A percentile compares a stretch with the other conserved stretches of the same genome.
These are phyloP conservation scores for Morella rubra DNA, from an alignment of 306 rosid genomes.

Conservation along the genomic window DNA sequence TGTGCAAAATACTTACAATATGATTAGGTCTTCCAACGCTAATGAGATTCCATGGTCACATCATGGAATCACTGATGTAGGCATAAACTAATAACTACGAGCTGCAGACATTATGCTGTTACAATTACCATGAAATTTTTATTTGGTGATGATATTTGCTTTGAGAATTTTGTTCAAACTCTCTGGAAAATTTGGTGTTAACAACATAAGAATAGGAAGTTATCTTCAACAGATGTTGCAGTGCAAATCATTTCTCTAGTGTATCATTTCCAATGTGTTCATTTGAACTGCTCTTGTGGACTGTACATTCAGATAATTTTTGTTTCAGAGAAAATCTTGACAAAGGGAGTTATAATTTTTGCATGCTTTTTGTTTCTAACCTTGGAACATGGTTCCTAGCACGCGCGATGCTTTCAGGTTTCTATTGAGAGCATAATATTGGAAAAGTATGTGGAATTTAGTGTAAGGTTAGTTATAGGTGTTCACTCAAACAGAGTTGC, in stretches of 20 bases:
- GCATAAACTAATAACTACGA: too few relatives aligned
- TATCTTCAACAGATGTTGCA: too few relatives aligned
- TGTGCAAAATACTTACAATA: neutral
- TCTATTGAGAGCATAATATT: neutral
- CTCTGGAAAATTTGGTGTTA: too few relatives aligned
- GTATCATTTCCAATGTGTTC: too few relatives aligned
- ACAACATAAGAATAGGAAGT: too few relatives aligned
- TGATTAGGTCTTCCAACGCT: conserved; percentile 2
- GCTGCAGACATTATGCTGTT: neutral
- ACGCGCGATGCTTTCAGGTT: neutral
- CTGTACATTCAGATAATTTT: too few relatives aligned
- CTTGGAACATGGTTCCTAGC: neutral
- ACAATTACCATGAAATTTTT: neutral
- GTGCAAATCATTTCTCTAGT: too few relatives aligned
- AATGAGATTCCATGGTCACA: neutral
- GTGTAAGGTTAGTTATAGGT: neutral
- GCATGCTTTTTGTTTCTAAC: neutral
- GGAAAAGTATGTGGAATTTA: neutral
- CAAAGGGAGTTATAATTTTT: neutral
- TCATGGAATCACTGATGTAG: too few relatives aligned
- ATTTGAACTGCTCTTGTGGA: too few relatives aligned
- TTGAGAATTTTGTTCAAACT: neutral
- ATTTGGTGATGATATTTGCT: neutral
- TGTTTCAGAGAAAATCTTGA: too few relatives aligned
- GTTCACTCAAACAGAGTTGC: neutral